Base-by-base conservation (phyloP, 1,139 yeast species). In the Yamadazyma friedrichii region DNA sequence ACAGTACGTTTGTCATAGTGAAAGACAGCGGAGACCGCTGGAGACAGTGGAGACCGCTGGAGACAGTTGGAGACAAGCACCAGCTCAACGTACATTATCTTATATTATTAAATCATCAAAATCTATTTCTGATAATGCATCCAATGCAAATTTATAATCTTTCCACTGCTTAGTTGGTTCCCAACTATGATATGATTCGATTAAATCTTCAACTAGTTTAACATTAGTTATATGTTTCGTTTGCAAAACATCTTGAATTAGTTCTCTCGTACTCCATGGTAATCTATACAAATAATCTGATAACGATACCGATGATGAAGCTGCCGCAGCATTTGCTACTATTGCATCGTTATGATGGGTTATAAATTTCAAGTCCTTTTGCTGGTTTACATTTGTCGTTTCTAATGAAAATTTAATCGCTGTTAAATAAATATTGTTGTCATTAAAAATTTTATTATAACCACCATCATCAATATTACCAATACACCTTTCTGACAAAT, bases 251-350 rank as follows among this genome's bases (percentile, higher is more conserved):
- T 70, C 74, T 37, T 70, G 61, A 12, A 72, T 39, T 33, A 70
- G 48, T 12, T 67, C 65, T 30, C 77, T 58, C 3, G 68, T 48
- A 35, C 61, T 59, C 76, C 76, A 71, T 0, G 76, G 74, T 9
- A 71, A 42, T 39, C 55, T 58, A 42, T 53, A 69, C 30, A 61
- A 36, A 15, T 27, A 30, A 15, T 41, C 38, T 8, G 36, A 17
- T 2, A 9, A 6, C 3, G 37, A 22, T 10, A 12, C 10, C 10
- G 27, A 9, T 5, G 24, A 13, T n/a, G n/a, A n/a, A 25, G 11
- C 9, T 10, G 11, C 9, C 4, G 11, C 12, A 8, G 28, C 12
- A 10, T 9, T 4, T 4, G 27, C 9, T 9, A 25, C 13, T 3
- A 33, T 3, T 26, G 42, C 31, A 31, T 47, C 50, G 26, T 47